Conservation (phyloP, 345 rosid genomes). For the Corchorus olitorius region DNA sequence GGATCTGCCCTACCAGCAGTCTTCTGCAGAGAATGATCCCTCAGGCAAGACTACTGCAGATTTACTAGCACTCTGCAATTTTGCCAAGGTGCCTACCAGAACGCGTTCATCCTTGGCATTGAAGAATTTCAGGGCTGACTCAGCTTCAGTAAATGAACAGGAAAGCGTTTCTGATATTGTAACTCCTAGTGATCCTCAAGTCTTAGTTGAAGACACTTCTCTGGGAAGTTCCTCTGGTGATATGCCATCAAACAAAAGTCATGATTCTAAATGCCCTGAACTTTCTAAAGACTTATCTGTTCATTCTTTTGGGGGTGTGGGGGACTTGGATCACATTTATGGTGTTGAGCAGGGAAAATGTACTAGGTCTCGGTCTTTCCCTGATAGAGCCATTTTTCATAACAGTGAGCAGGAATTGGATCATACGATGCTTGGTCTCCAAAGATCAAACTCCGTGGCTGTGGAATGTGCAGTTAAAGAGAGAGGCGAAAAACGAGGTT, state of each 20-base stretch:
- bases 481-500: slow-evolving; percentile 67
- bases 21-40: slow-evolving; percentile 34
- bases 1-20: slow-evolving; percentile 34
- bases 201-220: slow-evolving; percentile 36
- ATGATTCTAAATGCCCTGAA: slow-evolving; percentile 37
- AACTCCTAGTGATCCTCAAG: slow-evolving; percentile 37
- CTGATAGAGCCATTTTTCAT: slow-evolving; percentile 43
- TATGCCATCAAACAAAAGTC: slow-evolving; percentile 26
- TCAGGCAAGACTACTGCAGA: slow-evolving; percentile 47
- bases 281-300: slow-evolving; percentile 30
- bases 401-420: slow-evolving; percentile 44
- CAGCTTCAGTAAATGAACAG: slow-evolving; percentile 40
- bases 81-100: slow-evolving; percentile 83
- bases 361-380: slow-evolving; percentile 65
- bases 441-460: slow-evolving; percentile 52
- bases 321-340: slow-evolving; percentile 36
- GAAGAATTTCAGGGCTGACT: slow-evolving; percentile 44
- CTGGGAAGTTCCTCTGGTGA: slow-evolving; percentile 38
- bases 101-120: slow-evolving; percentile 70
- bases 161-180: slow-evolving; percentile 42
- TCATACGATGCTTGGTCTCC: slow-evolving; percentile 41
- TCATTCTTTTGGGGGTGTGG: slow-evolving; percentile 37
- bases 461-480: slow-evolving; percentile 27
- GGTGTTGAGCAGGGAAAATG: slow-evolving; percentile 47
- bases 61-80: slow-evolving; percentile 70